phyloP scores from a whole-genome alignment of 345 rosid species.

The Camelina neglecta region DNA sequence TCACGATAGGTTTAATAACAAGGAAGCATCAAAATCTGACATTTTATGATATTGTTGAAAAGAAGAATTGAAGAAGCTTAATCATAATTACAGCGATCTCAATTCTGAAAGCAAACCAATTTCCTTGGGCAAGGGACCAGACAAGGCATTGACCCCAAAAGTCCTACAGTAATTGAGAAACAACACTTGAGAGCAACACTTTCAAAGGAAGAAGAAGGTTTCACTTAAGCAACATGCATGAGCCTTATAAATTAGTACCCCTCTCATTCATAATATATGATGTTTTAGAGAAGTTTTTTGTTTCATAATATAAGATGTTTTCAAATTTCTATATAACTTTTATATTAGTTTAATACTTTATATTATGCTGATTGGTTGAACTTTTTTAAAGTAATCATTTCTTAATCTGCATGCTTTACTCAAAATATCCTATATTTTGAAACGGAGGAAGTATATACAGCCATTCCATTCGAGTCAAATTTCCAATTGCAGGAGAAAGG shows the following conservation, averaged over 20 bases:
- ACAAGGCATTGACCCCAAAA: constrained; percentile 58
- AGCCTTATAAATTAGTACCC: constrained; percentile 34
- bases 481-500: constrained; percentile 42
- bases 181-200: too few species aligned
- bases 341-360: too few species aligned
- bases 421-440: too few species aligned
- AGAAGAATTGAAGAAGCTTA: neutral
- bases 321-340: too few species aligned
- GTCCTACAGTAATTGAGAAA: constrained; percentile 39
- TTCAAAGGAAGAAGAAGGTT: neutral
- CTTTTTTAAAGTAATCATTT: too few species aligned
- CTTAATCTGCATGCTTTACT: too few species aligned
- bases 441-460: constrained; percentile 54
- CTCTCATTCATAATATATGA: too few species aligned
- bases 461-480: constrained; percentile 52
- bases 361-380: too few species aligned
- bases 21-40: neutral
- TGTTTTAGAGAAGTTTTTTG: too few species aligned
- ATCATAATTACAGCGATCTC: constrained; percentile 45
- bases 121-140: constrained; percentile 73
- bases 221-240: neutral
- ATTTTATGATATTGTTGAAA: neutral
- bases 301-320: too few species aligned
- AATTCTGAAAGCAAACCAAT: constrained; percentile 65
- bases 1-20: neutral